Evolutionary conservation across 2,329 filamentous ascomycete species (phyloP), one percentile per base, ranked within the genome.

Genomic region (Fusarium coffeatum): DNA sequence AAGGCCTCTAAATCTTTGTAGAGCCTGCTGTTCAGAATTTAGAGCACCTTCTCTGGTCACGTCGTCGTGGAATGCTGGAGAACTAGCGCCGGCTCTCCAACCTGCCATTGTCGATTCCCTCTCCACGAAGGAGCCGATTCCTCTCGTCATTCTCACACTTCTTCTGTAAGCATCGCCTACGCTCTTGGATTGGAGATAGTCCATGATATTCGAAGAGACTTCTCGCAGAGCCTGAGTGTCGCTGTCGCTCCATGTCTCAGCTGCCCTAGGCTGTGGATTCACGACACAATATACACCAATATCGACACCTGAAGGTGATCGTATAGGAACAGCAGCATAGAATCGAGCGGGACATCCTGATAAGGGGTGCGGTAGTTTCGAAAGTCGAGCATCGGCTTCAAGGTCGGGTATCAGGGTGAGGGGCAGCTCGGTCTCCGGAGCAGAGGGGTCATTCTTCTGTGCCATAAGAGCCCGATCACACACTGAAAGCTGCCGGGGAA

Each of bases 311-410:
- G 73, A 68, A 0, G 66, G 75, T 0, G 79, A 79, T 5, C 79
- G 76, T 15, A 83, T 80, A 11, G 82, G 82, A 1, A 83, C 80
- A 6, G 76, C 81, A 0, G 80, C 80, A 47, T 82, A 83, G 62
- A 83, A 83, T 3, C 74, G 72, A 46, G 74, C 71, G 13, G 63
- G 57, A 0, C 61, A 68, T 41, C 69, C 66, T 10, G 58, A 53
- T 10, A 63, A 56, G 6, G 74, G 72, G 20, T 73, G 76, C 1
- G 68, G 61, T n/a, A 70, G 69, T 23, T 61, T 49, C 12, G 66
- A 65, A 45, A 80, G 80, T 2, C 75, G 72, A 9, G 71, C 43
- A 45, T 83, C 78, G 1, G 42, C 42, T 8, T 59, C 55, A 4
- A 83, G 68, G 55, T 84, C 78, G 1, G 73, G 68, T 22, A 83